These are phyloP conservation scores for Castanopsis chinensis DNA, from an alignment of 306 rosid genomes.

Conservation along the genomic window DNA sequence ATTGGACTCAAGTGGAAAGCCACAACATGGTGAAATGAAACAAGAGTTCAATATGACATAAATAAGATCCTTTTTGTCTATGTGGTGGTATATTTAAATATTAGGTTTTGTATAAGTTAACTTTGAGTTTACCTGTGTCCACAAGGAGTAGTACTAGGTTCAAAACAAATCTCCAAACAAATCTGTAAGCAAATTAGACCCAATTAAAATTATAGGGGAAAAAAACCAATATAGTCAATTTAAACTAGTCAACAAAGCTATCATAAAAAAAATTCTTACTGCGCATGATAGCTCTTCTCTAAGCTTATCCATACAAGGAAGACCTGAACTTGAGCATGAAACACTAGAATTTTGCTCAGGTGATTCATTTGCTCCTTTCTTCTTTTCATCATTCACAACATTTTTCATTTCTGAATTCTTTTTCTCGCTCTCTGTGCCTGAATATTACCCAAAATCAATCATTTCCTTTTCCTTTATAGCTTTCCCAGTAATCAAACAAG, in stretches of 20 bases:
- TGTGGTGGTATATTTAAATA: background rate
- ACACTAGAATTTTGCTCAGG: slow-evolving; percentile 32
- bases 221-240: background rate
- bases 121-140: slow-evolving; percentile 75
- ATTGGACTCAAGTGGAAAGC: too few relatives aligned
- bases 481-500: background rate
- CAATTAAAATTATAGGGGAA: background rate
- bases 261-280: slow-evolving; percentile 41
- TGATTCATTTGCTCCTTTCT: slow-evolving; percentile 31
- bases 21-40: too few relatives aligned
- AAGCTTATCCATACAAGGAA: slow-evolving; percentile 82
- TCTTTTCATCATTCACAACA: slow-evolving; percentile 32
- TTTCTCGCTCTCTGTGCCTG: slow-evolving; percentile 40
- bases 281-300: slow-evolving; percentile 97
- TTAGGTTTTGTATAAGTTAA: background rate
- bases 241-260: background rate
- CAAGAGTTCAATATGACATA: background rate
- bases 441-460: background rate
- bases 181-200: slow-evolving; percentile 45
- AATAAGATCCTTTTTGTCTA: background rate
- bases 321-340: slow-evolving; percentile 36
- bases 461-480: background rate
- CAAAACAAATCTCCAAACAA: slow-evolving; percentile 90
- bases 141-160: slow-evolving; percentile 96
- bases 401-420: slow-evolving; percentile 29